Percentiles rank a stretch among this genome's conserved stretches.
Evolutionary conservation across 2,329 filamentous ascomycete genomes (phyloP).

Genomic region (Chrysoporthe austroafricana): DNA sequence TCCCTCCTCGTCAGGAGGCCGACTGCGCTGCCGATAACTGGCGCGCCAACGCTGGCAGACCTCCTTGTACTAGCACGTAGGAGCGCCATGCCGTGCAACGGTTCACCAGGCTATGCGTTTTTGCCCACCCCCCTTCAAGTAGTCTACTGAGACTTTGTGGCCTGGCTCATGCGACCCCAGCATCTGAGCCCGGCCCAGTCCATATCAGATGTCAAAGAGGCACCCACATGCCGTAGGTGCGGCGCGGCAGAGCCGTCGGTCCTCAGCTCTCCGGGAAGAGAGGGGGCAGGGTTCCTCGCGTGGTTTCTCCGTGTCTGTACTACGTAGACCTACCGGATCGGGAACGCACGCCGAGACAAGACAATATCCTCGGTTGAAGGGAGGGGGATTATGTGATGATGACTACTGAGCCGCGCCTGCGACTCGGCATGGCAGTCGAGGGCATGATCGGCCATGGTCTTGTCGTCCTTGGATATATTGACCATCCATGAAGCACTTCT

Average conservation of each 20-base stretch:
- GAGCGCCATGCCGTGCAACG: background rate
- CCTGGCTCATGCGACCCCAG: background rate
- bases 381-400: constrained; percentile 8
- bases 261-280: background rate
- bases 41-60: background rate
- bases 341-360: constrained; percentile 9
- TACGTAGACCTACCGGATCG: constrained; percentile 4
- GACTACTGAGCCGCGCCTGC: background rate
- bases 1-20: background rate
- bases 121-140: background rate
- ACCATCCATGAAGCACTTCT: too few relatives aligned
- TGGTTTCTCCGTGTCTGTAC: constrained; percentile 3
- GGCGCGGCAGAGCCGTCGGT: background rate
- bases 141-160: background rate
- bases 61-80: background rate
- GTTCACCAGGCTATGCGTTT: background rate
- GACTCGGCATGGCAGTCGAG: background rate
- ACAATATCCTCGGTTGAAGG: background rate
- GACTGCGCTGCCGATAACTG: background rate
- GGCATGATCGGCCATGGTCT: background rate
- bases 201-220: background rate
- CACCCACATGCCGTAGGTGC: background rate
- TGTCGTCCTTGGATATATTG: background rate
- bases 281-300: background rate
- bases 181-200: background rate